Percentiles rank a stretch among this genome's conserved stretches.
phyloP scores from a whole-genome alignment of 257 asterid genomes.

The Ballota nigra region DNA sequence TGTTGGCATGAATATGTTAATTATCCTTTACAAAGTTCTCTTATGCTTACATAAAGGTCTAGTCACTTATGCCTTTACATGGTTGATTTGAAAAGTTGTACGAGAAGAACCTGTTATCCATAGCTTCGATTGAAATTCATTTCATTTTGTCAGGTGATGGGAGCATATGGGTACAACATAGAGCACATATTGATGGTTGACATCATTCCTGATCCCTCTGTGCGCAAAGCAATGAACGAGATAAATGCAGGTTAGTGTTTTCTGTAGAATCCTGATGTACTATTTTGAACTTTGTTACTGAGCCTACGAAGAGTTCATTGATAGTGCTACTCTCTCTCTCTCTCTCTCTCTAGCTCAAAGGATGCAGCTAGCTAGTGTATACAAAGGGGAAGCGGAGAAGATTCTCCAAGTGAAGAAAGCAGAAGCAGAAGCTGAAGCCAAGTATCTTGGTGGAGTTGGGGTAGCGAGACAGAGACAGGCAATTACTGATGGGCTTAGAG shows the following conservation, averaged over 20 bases:
- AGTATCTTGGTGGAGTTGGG: slow-evolving; percentile 97
- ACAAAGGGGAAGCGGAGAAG: slow-evolving; percentile 97
- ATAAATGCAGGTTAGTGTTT: slow-evolving; percentile 82
- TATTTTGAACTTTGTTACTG: not conserved
- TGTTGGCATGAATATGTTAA: not conserved
- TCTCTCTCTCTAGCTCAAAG: slow-evolving; percentile 66
- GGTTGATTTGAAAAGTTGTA: slow-evolving; percentile 19
- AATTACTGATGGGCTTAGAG: slow-evolving; percentile 91
- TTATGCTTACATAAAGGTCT: not conserved
- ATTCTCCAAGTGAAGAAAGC: slow-evolving; percentile 85
- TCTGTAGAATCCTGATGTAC: not conserved
- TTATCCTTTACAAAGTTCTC: not conserved
- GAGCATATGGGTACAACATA: slow-evolving; percentile 91
- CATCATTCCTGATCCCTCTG: slow-evolving; percentile 89
- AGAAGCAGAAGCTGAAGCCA: slow-evolving; percentile 95
- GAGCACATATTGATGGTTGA: slow-evolving; percentile 98
- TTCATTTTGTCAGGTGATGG: slow-evolving; percentile 79
- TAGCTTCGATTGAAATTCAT: slow-evolving; percentile 16
- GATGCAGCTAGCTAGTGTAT: slow-evolving; percentile 94
- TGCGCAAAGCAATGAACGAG: slow-evolving; percentile 95
- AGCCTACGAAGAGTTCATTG: not conserved
- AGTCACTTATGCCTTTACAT: not conserved
- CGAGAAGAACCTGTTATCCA: not conserved
- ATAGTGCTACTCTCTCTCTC: not conserved
- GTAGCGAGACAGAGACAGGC: slow-evolving; percentile 99